Conservation (phyloP, 768 basidiomycete species). For the Boletus bicolor region DNA sequence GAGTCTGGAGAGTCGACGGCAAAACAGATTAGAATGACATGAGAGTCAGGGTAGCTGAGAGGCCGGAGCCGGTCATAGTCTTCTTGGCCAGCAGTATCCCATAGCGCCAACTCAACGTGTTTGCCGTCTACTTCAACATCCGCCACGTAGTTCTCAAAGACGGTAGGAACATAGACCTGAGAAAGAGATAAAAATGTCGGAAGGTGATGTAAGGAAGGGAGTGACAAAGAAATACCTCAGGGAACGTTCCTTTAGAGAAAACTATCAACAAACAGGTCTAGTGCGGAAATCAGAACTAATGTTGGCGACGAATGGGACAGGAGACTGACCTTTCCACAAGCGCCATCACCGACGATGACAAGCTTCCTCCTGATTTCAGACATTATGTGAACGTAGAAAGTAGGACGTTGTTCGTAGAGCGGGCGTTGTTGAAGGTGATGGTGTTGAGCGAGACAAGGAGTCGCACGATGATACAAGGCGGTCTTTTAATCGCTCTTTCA, state of each 20-base stretch:
- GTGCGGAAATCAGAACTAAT: slow-evolving; percentile 19
- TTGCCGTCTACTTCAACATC: slow-evolving; percentile 99
- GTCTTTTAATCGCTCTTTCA: slow-evolving; percentile 35
- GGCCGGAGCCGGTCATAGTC: slow-evolving; percentile 99
- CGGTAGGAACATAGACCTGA: slow-evolving; percentile 98
- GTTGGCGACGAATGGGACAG: neutral
- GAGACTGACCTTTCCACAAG: slow-evolving; percentile 79
- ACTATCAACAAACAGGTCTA: slow-evolving; percentile 94
- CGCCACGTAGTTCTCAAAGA: slow-evolving; percentile 99
- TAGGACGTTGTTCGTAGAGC: slow-evolving; percentile 29
- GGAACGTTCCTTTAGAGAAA: slow-evolving; percentile 95
- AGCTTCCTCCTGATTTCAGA: slow-evolving; percentile 98
- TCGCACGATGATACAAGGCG: slow-evolving; percentile 37
- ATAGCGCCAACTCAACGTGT: slow-evolving; percentile 96
- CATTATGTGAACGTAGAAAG: slow-evolving; percentile 54
- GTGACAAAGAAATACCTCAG: slow-evolving; percentile 58
- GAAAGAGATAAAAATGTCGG: neutral
- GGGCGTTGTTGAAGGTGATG: slow-evolving; percentile 36
- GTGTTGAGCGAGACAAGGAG: slow-evolving; percentile 39
- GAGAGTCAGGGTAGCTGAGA: slow-evolving; percentile 98
- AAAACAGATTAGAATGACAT: slow-evolving; percentile 99
- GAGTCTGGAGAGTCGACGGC: slow-evolving; percentile 98
- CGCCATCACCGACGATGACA: slow-evolving; percentile 98
- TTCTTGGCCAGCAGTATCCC: slow-evolving; percentile 99
- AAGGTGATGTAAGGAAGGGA: neutral